Conservation (phyloP, 1,284 basidiomycete species). For the Cryptococcus sp. region DNA sequence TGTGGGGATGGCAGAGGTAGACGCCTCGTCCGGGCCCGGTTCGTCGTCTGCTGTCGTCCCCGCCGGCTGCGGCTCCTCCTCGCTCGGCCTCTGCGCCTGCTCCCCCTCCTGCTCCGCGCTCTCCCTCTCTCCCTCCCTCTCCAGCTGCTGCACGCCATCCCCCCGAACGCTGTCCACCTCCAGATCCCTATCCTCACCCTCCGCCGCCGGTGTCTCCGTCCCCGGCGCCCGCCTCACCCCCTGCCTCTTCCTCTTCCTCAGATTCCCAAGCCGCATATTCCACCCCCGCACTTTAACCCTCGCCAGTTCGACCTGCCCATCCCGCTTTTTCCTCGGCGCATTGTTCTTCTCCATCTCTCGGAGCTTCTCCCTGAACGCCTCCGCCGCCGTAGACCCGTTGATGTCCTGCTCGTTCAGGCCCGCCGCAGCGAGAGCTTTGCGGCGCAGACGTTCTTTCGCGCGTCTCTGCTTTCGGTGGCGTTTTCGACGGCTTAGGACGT, state of each 20-base stretch:
- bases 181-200: slow-evolving; percentile 13
- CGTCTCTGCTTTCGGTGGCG: slow-evolving; percentile 36
- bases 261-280: slow-evolving; percentile 27
- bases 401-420: slow-evolving; percentile 35
- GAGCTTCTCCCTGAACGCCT: slow-evolving; percentile 32
- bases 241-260: slow-evolving; percentile 15
- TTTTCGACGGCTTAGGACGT: slow-evolving; percentile 40
- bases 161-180: slow-evolving; percentile 8
- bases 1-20: neutral
- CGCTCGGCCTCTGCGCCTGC: too few relatives aligned
- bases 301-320: slow-evolving; percentile 24
- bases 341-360: slow-evolving; percentile 35
- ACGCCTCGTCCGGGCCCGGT: neutral
- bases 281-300: slow-evolving; percentile 38
- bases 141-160: neutral
- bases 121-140: neutral
- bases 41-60: neutral
- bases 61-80: neutral
- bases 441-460: slow-evolving; percentile 32
- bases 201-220: slow-evolving; percentile 1
- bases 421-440: slow-evolving; percentile 42
- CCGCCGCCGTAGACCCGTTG: slow-evolving; percentile 19
- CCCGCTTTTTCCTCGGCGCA: slow-evolving; percentile 23
- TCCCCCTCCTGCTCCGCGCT: neutral
- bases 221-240: slow-evolving; percentile 3